phyloP scores from a whole-genome alignment of 139 green algal genomes.

The Haematococcus sp. region DNA sequence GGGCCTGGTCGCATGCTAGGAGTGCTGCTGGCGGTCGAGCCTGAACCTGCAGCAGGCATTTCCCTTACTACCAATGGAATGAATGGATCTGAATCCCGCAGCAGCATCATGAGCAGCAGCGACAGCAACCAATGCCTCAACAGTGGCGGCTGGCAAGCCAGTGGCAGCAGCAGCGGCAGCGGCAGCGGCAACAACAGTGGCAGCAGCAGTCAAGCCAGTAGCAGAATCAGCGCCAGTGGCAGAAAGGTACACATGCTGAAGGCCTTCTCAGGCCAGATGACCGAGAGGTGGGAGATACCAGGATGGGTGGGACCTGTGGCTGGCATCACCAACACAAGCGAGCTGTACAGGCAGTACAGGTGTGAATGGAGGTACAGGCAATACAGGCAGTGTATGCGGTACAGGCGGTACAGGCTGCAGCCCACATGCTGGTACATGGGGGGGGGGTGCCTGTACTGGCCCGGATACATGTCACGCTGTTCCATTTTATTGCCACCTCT shows the following conservation, averaged over 20 bases:
- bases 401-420: too few species aligned
- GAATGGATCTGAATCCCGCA: background rate
- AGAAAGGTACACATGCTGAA: slow-evolving; percentile 17
- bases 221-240: background rate
- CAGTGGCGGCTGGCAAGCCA: background rate
- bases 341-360: slow-evolving; percentile 15
- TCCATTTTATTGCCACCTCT: too few species aligned
- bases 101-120: background rate
- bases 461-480: too few species aligned
- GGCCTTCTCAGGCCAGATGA: slow-evolving; percentile 44
- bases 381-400: too few species aligned
- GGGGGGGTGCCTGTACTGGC: too few species aligned
- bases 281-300: slow-evolving; percentile 29
- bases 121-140: background rate
- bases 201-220: background rate
- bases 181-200: background rate
- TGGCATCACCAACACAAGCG: slow-evolving; percentile 12
- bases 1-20: slow-evolving; percentile 50
- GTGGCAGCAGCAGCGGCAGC: background rate
- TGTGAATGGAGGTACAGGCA: background rate
- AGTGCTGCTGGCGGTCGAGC: slow-evolving; percentile 24
- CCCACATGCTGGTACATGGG: too few species aligned
- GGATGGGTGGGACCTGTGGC: slow-evolving; percentile 44
- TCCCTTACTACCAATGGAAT: background rate
- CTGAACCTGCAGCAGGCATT: background rate